Conservation (phyloP, 2,329 filamentous ascomycete genomes). For the Juglanconis juglandina region DNA sequence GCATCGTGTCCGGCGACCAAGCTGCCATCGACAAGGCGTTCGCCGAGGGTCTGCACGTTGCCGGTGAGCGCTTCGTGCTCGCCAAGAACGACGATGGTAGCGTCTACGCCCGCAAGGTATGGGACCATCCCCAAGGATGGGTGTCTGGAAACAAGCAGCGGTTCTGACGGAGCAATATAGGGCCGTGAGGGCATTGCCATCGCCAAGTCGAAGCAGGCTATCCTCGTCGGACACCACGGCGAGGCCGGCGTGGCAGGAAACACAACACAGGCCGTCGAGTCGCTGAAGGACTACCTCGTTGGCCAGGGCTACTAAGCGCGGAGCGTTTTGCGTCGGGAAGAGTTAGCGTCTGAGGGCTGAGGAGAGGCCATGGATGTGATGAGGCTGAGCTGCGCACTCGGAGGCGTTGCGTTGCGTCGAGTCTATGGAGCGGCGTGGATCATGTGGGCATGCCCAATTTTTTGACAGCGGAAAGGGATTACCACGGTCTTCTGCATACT, state of each 20-base stretch:
- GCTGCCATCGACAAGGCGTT: constrained; percentile 63
- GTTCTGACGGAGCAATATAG: constrained; percentile 29
- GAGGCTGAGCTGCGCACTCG: constrained; percentile 6
- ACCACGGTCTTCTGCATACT: constrained; percentile 13
- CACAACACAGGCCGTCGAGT: constrained; percentile 74
- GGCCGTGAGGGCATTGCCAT: constrained; percentile 78
- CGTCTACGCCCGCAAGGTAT: constrained; percentile 83
- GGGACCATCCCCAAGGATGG: constrained; percentile 18
- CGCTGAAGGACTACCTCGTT: constrained; percentile 83
- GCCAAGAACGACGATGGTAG: constrained; percentile 72
- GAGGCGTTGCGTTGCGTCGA: constrained; percentile 15
- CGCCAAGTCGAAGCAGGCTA: constrained; percentile 82
- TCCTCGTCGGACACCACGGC: constrained; percentile 83
- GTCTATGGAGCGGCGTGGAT: constrained; percentile 19
- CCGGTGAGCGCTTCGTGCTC: constrained; percentile 73
- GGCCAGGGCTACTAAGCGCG: constrained; percentile 66
- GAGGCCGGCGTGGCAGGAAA: constrained; percentile 71
- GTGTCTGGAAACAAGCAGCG: constrained; percentile 18
- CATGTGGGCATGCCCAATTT: constrained; percentile 11
- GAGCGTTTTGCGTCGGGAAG: constrained; percentile 17
- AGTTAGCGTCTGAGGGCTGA: not conserved
- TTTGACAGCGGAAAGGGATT: constrained; percentile 13
- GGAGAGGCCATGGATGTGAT: not conserved
- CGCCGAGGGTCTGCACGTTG: constrained; percentile 70
- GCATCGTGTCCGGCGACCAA: constrained; percentile 44